Evolutionary conservation across 768 basidiomycete genomes (phyloP), one percentile per base, ranked within the genome.

Genomic region (Cyclocybe cylindracea): DNA sequence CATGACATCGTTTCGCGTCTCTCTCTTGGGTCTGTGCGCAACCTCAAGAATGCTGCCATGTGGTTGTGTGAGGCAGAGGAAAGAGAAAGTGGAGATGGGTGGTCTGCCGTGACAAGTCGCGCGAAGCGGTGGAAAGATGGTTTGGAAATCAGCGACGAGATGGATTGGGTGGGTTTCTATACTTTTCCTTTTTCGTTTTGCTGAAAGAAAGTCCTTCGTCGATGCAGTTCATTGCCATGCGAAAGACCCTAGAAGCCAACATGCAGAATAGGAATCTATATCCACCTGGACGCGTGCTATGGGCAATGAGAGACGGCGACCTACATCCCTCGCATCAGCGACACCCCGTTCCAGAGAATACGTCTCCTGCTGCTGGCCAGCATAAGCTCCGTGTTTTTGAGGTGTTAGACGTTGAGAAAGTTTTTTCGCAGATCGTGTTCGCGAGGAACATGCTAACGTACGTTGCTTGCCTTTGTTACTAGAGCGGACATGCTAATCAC

Each of bases 211-310:
- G 43, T 13, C 14, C 36, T 19, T 4, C 11, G 7, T 13, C 39
- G 6, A 34, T 18, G 14, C 36, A 92, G 91, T 90, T 93, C 61
- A 72, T 92, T 36, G 80, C 89, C 0, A 79, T 88, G 51, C 82
- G 91, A 40, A 92, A 89, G 74, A 91, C 90, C 2, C 77, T 93
- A 0, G 89, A 92, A 65, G 90, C 89, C 40, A 91, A 89, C 53
- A 92, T 93, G 90, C 79, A 83, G 44, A 80, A 78, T 73, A 70
- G 81, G 2, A 78, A 85, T 57, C 78, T 90, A 65, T 91, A 81
- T 55, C 90, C 90, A 10, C 87, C 91, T 0, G 91, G 89, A 2
- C 78, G 84, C 7, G 84, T 92, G 11, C 75, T 89, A 32, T 91
- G 89, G 90, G 90, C 85, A 5, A 74, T 91, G 66, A 79, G 87